Evolutionary conservation across 2,329 filamentous ascomycete species (phyloP).

Genomic region (Westerdykella aurantiaca): DNA sequence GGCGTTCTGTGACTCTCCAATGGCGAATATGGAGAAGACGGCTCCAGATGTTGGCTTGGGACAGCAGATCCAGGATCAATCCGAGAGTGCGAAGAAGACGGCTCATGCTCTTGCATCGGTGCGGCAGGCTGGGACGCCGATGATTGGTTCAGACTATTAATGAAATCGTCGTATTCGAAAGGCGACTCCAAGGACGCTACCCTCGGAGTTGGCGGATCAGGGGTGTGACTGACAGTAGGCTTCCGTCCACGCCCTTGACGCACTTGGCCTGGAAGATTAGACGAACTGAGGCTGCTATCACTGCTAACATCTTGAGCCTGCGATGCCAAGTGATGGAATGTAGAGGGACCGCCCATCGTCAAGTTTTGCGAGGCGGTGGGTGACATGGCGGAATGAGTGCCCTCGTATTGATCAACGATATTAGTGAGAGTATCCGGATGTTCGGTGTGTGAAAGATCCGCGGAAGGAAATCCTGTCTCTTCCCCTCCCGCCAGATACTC

Average conservation of each 20-base stretch:
- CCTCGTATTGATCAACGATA: background rate
- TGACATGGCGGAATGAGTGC: too few species aligned
- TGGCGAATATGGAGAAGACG: conserved; percentile 27
- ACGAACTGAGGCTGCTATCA: background rate
- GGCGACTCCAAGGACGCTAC: conserved; percentile 24
- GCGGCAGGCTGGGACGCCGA: too few species aligned
- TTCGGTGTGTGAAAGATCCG: too few species aligned
- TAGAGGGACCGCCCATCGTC: too few species aligned
- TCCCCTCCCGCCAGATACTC: too few species aligned
- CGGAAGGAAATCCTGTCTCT: too few species aligned
- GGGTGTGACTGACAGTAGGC: conserved; percentile 8
- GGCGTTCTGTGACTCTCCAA: conserved; percentile 6
- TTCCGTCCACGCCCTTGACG: conserved; percentile 1
- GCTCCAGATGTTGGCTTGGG: conserved; percentile 1
- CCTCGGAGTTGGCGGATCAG: conserved; percentile 19
- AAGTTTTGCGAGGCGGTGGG: too few species aligned
- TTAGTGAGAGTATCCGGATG: background rate
- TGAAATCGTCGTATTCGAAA: conserved; percentile 16
- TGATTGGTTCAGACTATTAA: too few species aligned
- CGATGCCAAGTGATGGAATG: conserved; percentile 14
- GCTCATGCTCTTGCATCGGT: conserved; percentile 6
- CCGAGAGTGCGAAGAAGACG: conserved; percentile 14
- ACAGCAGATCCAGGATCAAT: too few species aligned
- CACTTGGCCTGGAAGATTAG: background rate
- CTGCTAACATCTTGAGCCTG: background rate